phyloP scores from a whole-genome alignment of 306 rosid genomes.

The Lotus japonicus region DNA sequence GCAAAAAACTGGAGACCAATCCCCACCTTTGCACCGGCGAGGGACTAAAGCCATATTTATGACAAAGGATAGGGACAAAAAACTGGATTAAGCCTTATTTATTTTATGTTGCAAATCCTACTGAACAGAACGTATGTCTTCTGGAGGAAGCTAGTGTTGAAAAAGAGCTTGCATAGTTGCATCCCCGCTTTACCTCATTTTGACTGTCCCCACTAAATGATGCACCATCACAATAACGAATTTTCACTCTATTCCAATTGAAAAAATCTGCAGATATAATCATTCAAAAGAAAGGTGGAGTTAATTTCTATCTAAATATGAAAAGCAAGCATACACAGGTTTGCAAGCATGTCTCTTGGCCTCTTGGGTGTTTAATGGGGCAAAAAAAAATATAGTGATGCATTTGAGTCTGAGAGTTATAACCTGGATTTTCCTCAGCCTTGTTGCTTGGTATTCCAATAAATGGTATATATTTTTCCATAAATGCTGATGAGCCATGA shows the following conservation, averaged over 20 bases:
- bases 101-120: neutral
- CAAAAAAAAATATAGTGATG: neutral
- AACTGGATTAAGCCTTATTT: too few relatives aligned
- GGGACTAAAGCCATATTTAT: too few relatives aligned
- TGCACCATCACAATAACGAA: constrained; percentile 94
- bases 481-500: constrained; percentile 65
- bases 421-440: constrained; percentile 71
- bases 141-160: neutral
- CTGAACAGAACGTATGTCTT: neutral
- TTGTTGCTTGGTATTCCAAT: constrained; percentile 71
- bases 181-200: constrained; percentile 38
- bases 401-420: constrained; percentile 11
- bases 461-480: constrained; percentile 80
- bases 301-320: neutral
- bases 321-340: neutral
- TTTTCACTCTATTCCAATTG: constrained; percentile 79
- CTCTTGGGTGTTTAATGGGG: neutral
- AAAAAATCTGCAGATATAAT: constrained; percentile 55
- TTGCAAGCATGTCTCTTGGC: neutral
- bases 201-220: constrained; percentile 74
- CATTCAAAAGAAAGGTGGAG: neutral
- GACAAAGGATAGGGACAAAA: too few relatives aligned
- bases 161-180: neutral
- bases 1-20: too few relatives aligned
- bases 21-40: too few relatives aligned